Percentiles rank a stretch among this genome's conserved stretches.
Conservation (phyloP, 73 alveolate genomes). For the Stentor roeselii region DNA sequence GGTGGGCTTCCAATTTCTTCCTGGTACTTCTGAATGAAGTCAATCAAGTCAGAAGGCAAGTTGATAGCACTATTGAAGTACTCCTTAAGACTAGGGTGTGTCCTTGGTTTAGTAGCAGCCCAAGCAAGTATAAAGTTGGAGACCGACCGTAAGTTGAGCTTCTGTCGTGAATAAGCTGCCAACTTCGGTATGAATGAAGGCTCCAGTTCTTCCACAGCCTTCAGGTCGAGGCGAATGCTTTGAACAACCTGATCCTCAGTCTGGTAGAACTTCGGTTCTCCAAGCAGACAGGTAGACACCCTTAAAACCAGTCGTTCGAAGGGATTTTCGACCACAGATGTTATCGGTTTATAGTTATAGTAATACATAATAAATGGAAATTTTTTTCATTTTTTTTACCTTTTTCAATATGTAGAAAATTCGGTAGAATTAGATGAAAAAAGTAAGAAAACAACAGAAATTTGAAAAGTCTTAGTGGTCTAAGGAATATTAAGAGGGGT, state of each 20-base stretch:
- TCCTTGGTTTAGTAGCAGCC: constrained; percentile 36
- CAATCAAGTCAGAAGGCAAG: constrained; percentile 48
- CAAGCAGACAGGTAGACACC: background rate
- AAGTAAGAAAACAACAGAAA: too few species aligned
- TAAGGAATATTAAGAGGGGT: too few species aligned
- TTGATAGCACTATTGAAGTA: constrained; percentile 37
- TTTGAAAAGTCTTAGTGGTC: too few species aligned
- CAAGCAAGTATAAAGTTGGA: constrained; percentile 48
- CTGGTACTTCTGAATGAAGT: constrained; percentile 35
- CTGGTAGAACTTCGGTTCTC: constrained; percentile 1
- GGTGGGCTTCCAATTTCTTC: background rate
- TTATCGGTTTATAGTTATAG: background rate
- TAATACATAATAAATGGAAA: too few species aligned
- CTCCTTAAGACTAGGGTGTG: constrained; percentile 40
- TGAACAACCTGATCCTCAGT: background rate
- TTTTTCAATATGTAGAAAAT: too few species aligned
- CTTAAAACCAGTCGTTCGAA: background rate
- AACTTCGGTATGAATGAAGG: constrained; percentile 46
- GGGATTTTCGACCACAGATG: background rate
- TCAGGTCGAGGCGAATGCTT: background rate
- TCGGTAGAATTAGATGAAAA: too few species aligned
- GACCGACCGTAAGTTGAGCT: constrained; percentile 45
- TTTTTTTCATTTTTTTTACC: too few species aligned
- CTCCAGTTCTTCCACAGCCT: constrained; percentile 34
- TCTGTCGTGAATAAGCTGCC: constrained; percentile 48